Evolutionary conservation across 1,284 basidiomycete species (phyloP).

Genomic region (Farysia itapuensis): DNA sequence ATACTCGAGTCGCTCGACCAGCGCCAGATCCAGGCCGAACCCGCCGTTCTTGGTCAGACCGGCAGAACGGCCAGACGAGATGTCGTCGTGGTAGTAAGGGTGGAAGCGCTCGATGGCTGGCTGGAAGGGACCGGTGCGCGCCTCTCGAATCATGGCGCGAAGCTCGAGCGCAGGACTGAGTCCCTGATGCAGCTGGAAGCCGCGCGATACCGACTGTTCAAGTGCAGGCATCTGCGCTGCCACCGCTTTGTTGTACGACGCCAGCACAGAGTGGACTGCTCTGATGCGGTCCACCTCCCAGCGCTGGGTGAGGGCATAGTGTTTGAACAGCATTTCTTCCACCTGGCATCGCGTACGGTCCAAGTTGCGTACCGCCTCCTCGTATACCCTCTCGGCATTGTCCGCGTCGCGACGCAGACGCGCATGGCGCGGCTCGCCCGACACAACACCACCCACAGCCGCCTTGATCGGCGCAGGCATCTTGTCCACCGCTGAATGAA

Average conservation of each 20-base stretch:
- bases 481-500: conserved; percentile 46
- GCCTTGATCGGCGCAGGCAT: conserved; percentile 47
- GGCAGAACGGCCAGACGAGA: conserved; percentile 29
- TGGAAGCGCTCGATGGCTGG: conserved; percentile 50
- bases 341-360: conserved; percentile 46
- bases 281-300: conserved; percentile 52
- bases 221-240: conserved; percentile 15
- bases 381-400: conserved; percentile 46
- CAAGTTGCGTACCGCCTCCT: conserved; percentile 41
- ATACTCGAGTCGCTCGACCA: conserved; percentile 33
- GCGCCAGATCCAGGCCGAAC: conserved; percentile 52
- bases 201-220: conserved; percentile 15
- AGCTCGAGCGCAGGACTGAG: conserved; percentile 27
- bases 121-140: conserved; percentile 50
- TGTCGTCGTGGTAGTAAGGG: conserved; percentile 58
- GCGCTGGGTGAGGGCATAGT: conserved; percentile 44
- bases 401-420: conserved; percentile 53
- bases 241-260: conserved; percentile 33
- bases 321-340: conserved; percentile 52
- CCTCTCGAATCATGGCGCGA: conserved; percentile 36
- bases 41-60: conserved; percentile 41
- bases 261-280: conserved; percentile 49
- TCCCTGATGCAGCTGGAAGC: conserved; percentile 19
- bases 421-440: conserved; percentile 45
- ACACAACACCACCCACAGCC: conserved; percentile 44